phyloP scores from a whole-genome alignment of 2,329 filamentous ascomycete genomes.

The Cercospora sp. region DNA sequence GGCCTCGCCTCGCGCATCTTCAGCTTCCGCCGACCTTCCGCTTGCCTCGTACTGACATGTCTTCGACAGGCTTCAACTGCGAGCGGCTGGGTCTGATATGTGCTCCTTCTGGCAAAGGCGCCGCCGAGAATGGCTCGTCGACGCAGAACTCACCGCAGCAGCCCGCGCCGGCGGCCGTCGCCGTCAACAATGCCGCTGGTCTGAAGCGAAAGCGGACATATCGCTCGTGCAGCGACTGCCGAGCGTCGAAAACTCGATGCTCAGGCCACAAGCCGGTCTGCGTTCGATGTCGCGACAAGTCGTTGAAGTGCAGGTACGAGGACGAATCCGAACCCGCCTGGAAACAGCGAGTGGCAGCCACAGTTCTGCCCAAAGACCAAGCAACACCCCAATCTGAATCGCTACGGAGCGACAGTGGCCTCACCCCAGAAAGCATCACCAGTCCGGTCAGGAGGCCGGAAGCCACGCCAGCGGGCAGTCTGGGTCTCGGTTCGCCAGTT shows the following conservation, averaged over 20 bases:
- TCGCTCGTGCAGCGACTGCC: slow-evolving; percentile 28
- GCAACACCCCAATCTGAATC: slow-evolving; percentile 17
- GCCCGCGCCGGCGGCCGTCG: slow-evolving; percentile 9
- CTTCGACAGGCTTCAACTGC: slow-evolving; percentile 25
- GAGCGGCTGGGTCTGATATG: slow-evolving; percentile 29
- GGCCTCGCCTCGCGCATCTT: neutral
- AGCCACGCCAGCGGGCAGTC: slow-evolving; percentile 20
- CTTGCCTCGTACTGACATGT: slow-evolving; percentile 2
- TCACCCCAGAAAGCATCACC: slow-evolving; percentile 17
- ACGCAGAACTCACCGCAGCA: slow-evolving; percentile 3
- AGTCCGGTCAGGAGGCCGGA: slow-evolving; percentile 22
- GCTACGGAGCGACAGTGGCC: slow-evolving; percentile 8
- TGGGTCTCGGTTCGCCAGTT: slow-evolving; percentile 21
- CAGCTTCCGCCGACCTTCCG: neutral
- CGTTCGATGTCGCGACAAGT: slow-evolving; percentile 27
- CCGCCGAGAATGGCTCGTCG: neutral
- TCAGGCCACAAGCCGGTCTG: slow-evolving; percentile 30
- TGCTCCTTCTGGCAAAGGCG: slow-evolving; percentile 19
- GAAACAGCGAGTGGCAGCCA: slow-evolving; percentile 29
- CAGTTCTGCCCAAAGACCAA: slow-evolving; percentile 13
- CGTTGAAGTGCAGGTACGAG: slow-evolving; percentile 27
- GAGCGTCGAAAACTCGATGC: slow-evolving; percentile 29
- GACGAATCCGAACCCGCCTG: slow-evolving; percentile 31
- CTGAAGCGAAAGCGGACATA: slow-evolving; percentile 31
- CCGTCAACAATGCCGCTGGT: slow-evolving; percentile 12